These are phyloP conservation scores for Xylaria sp. DNA, from an alignment of 495 filamentous ascomycete species.

Conservation along the genomic window DNA sequence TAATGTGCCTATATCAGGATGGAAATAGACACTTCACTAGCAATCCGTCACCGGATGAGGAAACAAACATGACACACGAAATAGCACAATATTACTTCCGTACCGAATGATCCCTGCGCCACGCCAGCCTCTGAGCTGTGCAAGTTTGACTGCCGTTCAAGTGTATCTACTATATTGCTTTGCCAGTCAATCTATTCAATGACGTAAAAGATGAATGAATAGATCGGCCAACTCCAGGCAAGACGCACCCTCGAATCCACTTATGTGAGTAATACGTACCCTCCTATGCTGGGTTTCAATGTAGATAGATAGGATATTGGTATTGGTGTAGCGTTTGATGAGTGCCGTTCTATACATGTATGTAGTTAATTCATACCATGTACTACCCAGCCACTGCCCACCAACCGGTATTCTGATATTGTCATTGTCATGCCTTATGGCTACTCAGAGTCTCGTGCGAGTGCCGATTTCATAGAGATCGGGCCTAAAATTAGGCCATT, in stretches of 20 bases:
- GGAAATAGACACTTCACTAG: conserved; percentile 45
- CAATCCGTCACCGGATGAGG: conserved; percentile 46
- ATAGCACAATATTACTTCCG: conserved; percentile 29
- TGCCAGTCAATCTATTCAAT: background rate
- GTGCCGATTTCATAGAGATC: conserved; percentile 20
- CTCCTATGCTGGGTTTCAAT: background rate
- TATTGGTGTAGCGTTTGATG: background rate
- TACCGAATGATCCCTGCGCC: conserved; percentile 14
- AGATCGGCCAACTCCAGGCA: background rate
- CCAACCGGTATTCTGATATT: background rate
- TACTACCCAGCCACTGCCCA: background rate
- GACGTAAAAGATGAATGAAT: conserved; percentile 20
- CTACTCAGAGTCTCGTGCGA: background rate
- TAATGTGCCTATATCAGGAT: conserved; percentile 35
- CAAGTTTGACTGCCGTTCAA: conserved; percentile 5
- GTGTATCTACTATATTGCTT: conserved; percentile 8
- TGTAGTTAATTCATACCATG: background rate
- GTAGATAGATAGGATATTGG: too few species aligned
- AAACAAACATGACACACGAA: conserved; percentile 39
- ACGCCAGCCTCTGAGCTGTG: background rate
- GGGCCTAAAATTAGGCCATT: conserved; percentile 27
- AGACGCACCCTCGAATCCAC: background rate
- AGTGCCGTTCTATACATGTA: background rate
- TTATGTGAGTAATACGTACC: background rate
- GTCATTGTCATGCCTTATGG: background rate